A percentile compares a stretch with the other conserved stretches of the same genome.
These are phyloP conservation scores for Teunomyces funiuensis DNA, from an alignment of 805 yeast genomes.

Conservation along the genomic window DNA sequence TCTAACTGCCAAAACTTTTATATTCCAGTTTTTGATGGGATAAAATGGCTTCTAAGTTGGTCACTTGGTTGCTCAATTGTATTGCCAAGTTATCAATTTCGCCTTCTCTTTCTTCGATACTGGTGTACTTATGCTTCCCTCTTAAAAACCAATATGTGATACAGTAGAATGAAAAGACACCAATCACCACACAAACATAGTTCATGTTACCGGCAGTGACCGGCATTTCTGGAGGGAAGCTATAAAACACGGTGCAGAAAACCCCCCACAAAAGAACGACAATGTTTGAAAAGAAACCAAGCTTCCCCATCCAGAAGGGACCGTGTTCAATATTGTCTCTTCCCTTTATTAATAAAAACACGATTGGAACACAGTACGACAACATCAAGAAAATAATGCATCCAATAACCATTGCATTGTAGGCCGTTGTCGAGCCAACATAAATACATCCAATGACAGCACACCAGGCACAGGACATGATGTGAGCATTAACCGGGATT, in stretches of 20 bases:
- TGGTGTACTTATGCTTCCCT: slow-evolving; percentile 25
- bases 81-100: slow-evolving; percentile 20
- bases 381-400: slow-evolving; percentile 58
- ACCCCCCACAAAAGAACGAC: slow-evolving; percentile 57
- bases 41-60: slow-evolving; percentile 21
- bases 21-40: slow-evolving; percentile 10
- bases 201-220: slow-evolving; percentile 64
- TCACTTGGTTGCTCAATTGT: slow-evolving; percentile 24
- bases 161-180: slow-evolving; percentile 44
- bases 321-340: slow-evolving; percentile 57
- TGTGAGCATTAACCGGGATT: slow-evolving; percentile 60
- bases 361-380: slow-evolving; percentile 57
- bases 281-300: slow-evolving; percentile 52
- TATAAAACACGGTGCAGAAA: slow-evolving; percentile 60
- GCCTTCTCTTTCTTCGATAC: slow-evolving; percentile 22
- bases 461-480: slow-evolving; percentile 52
- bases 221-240: slow-evolving; percentile 65
- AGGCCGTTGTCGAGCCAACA: slow-evolving; percentile 66
- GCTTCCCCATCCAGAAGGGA: slow-evolving; percentile 63
- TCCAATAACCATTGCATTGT: slow-evolving; percentile 61
- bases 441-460: slow-evolving; percentile 60
- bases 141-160: slow-evolving; percentile 53
- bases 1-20: too few species aligned
- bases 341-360: slow-evolving; percentile 47
- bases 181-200: slow-evolving; percentile 56